Conservation (phyloP, 345 rosid species). For the Lepidium africanum region DNA sequence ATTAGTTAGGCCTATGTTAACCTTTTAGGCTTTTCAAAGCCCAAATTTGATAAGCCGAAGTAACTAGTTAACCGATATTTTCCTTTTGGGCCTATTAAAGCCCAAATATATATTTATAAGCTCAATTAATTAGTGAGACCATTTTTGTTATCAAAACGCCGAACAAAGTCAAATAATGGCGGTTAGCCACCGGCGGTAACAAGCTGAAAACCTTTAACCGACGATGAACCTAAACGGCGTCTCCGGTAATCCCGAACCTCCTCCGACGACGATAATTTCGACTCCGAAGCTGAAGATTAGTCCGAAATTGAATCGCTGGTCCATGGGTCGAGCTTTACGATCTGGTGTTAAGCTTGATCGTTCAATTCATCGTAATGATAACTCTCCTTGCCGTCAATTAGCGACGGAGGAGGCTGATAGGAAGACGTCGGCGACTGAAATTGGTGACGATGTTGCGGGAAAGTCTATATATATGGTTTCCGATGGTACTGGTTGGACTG, state of each 20-base stretch:
- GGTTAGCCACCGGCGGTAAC: constrained; percentile 3
- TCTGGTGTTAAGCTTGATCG: constrained; percentile 71
- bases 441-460: constrained; percentile 29
- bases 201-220: not conserved
- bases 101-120: not conserved
- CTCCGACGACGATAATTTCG: not conserved
- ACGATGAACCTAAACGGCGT: constrained; percentile 25
- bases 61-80: too few relatives aligned
- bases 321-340: constrained; percentile 64
- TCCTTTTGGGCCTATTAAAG: not conserved
- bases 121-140: not conserved
- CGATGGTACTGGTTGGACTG: constrained; percentile 97
- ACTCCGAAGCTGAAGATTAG: constrained; percentile 44
- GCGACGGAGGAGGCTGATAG: not conserved
- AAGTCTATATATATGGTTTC: constrained; percentile 80
- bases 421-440: not conserved
- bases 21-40: too few relatives aligned
- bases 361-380: constrained; percentile 6
- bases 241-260: constrained; percentile 18
- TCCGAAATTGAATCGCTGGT: constrained; percentile 78
- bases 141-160: not conserved
- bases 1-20: too few relatives aligned
- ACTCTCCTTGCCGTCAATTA: constrained; percentile 3
- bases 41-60: too few relatives aligned
- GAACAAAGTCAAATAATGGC: not conserved